These are phyloP conservation scores for Pichia pseudocactophila DNA, from an alignment of 805 yeast genomes.

Conservation along the genomic window DNA sequence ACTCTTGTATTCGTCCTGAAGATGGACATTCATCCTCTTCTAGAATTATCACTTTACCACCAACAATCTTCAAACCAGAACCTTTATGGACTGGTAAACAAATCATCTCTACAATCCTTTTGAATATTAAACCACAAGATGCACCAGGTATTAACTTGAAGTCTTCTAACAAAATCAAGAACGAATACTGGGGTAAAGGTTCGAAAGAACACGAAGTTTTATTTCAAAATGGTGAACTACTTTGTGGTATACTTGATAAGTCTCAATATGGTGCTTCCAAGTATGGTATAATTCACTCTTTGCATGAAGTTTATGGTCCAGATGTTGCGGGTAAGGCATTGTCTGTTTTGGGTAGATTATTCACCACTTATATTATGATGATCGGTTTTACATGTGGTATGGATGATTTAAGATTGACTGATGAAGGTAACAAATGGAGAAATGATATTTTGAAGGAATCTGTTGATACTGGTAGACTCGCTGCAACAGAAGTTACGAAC, in stretches of 20 bases:
- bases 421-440: constrained; percentile 87
- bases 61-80: constrained; percentile 77
- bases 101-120: constrained; percentile 81
- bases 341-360: constrained; percentile 88
- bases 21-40: constrained; percentile 83
- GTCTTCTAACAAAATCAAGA: constrained; percentile 83
- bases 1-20: constrained; percentile 93
- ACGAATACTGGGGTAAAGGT: constrained; percentile 87
- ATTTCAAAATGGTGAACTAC: constrained; percentile 76
- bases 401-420: constrained; percentile 93
- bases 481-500: constrained; percentile 92
- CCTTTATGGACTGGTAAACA: constrained; percentile 99
- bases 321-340: constrained; percentile 80
- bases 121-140: constrained; percentile 76
- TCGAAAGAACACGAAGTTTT: constrained; percentile 81
- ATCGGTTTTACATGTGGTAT: constrained; percentile 98
- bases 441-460: constrained; percentile 69
- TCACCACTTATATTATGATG: constrained; percentile 86
- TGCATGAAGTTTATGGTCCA: constrained; percentile 94
- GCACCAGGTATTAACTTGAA: constrained; percentile 87
- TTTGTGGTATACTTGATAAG: constrained; percentile 92
- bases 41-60: constrained; percentile 72
- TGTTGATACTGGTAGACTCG: constrained; percentile 76
- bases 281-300: constrained; percentile 92
- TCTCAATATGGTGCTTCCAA: constrained; percentile 98